Conservation (phyloP, 2,329 filamentous ascomycete species). For the Corinectria fuckeliana region DNA sequence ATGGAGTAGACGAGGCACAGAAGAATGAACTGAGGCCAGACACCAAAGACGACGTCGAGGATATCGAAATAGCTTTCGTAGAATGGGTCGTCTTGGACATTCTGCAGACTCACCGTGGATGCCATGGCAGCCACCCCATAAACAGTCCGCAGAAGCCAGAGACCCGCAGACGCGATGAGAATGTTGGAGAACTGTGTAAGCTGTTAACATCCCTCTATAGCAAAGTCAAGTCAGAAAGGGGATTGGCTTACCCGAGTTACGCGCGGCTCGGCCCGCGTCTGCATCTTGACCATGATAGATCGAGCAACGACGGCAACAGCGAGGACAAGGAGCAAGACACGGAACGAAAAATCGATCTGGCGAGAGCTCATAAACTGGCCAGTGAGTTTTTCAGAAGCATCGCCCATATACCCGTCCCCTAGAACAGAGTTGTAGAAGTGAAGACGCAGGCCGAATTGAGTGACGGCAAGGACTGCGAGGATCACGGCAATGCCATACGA, state of each 20-base stretch:
- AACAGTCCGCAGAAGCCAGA: conserved; percentile 36
- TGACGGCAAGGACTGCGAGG: conserved; percentile 23
- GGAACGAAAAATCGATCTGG: conserved; percentile 18
- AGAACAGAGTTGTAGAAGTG: conserved; percentile 7
- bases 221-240: neutral
- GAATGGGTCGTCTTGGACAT: neutral
- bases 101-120: conserved; percentile 11
- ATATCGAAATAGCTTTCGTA: conserved; percentile 24
- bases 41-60: conserved; percentile 32
- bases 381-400: neutral
- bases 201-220: neutral
- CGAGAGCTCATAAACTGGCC: neutral
- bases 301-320: conserved; percentile 18
- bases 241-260: conserved; percentile 24
- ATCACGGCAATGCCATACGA: conserved; percentile 24
- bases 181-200: conserved; percentile 28
- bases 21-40: conserved; percentile 36
- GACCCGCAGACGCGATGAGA: conserved; percentile 29
- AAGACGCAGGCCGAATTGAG: conserved; percentile 28
- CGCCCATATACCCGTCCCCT: neutral
- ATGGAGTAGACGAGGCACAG: conserved; percentile 38
- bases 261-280: conserved; percentile 17
- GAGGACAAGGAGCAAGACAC: conserved; percentile 26
- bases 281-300: conserved; percentile 32
- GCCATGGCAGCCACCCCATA: conserved; percentile 33